Percentiles rank a stretch among this genome's conserved stretches.
Evolutionary conservation across 768 basidiomycete species (phyloP).

Genomic region (Filobasidium floriforme): DNA sequence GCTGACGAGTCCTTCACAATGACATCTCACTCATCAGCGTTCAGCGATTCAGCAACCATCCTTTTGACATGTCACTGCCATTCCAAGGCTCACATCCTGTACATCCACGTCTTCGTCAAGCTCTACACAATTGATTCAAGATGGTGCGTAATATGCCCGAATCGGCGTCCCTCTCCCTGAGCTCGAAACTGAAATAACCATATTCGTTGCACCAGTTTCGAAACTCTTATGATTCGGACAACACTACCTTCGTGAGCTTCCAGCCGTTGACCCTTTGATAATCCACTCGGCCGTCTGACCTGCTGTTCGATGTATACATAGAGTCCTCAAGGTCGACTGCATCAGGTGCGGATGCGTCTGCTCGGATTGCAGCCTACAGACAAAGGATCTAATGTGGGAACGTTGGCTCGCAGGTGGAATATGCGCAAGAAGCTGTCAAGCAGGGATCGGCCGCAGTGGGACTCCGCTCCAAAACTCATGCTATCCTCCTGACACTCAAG

Average conservation of each 20-base stretch:
- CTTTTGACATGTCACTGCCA: too few species aligned
- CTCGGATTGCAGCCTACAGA: too few species aligned
- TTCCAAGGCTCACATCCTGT: too few species aligned
- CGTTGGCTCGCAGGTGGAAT: conserved; percentile 64
- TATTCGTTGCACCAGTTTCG: conserved; percentile 45
- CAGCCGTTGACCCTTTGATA: background rate
- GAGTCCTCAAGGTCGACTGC: conserved; percentile 82
- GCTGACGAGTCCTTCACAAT: conserved; percentile 3
- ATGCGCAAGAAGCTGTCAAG: conserved; percentile 98
- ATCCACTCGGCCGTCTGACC: background rate
- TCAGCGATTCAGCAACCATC: too few species aligned
- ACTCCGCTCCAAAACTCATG: conserved; percentile 87
- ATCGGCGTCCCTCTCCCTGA: background rate
- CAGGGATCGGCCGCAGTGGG: conserved; percentile 99
- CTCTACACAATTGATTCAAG: too few species aligned
- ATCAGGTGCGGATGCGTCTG: conserved; percentile 44
- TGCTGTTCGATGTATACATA: conserved; percentile 3
- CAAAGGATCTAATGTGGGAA: background rate
- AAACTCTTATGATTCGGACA: conserved; percentile 98
- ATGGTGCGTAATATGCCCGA: background rate
- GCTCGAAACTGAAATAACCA: background rate
- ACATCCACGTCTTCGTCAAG: too few species aligned
- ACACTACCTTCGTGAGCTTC: conserved; percentile 60
- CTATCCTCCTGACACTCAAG: conserved; percentile 85
- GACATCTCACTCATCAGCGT: too few species aligned